These are phyloP conservation scores for Candida stauntonica DNA, from an alignment of 805 yeast genomes.

Conservation along the genomic window DNA sequence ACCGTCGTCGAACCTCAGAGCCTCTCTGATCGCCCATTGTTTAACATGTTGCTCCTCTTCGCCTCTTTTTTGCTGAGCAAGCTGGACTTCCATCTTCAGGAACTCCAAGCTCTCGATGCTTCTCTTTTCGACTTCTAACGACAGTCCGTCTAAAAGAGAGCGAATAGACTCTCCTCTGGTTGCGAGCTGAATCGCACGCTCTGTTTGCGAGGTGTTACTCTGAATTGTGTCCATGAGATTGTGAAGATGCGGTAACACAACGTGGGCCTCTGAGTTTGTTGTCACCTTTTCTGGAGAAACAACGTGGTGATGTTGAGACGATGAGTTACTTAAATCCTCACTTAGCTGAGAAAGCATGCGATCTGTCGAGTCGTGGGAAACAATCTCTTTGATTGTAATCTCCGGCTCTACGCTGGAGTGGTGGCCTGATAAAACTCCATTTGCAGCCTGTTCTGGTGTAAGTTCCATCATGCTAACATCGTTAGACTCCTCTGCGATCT, in stretches of 20 bases:
- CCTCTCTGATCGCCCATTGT: constrained; percentile 9
- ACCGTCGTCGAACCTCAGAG: constrained; percentile 4
- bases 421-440: too few relatives aligned
- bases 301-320: background rate
- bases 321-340: background rate
- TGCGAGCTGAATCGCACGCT: constrained; percentile 20
- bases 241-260: background rate
- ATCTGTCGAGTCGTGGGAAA: background rate
- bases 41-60: constrained; percentile 5
- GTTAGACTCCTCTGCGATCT: too few relatives aligned
- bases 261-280: too few relatives aligned
- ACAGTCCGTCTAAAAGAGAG: constrained; percentile 17
- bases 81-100: constrained; percentile 12
- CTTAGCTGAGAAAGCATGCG: background rate
- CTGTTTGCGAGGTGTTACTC: constrained; percentile 7
- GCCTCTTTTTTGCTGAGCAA: constrained; percentile 3
- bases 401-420: too few relatives aligned
- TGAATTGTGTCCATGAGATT: constrained; percentile 1
- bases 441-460: background rate
- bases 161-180: constrained; percentile 25
- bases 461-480: background rate
- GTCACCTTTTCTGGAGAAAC: background rate
- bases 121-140: constrained; percentile 22
- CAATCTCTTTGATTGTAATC: background rate
- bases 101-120: constrained; percentile 21